Evolutionary conservation across 1,284 basidiomycete species (phyloP).

Genomic region (Moesziomyces globuligerus): DNA sequence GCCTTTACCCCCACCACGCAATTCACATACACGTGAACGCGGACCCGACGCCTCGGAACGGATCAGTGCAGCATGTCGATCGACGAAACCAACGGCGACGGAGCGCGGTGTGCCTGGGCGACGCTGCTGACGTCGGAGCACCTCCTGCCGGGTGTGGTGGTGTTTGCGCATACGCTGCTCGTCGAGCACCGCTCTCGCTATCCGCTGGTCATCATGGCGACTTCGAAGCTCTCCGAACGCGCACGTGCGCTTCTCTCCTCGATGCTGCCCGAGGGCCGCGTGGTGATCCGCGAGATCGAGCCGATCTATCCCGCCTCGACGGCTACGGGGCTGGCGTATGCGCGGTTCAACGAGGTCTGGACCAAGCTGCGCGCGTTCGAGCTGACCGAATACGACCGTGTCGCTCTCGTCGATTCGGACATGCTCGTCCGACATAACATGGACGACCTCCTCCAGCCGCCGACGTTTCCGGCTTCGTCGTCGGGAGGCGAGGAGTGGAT

Average conservation of each 20-base stretch:
- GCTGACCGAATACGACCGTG: constrained; percentile 71
- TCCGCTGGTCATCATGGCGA: constrained; percentile 58
- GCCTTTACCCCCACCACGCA: background rate
- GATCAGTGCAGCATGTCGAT: constrained; percentile 25
- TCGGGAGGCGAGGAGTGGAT: constrained; percentile 76
- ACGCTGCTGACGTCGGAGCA: constrained; percentile 59
- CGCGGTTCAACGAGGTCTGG: constrained; percentile 63
- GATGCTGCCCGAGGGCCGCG: constrained; percentile 22
- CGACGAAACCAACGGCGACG: constrained; percentile 6
- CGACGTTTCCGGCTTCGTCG: constrained; percentile 23
- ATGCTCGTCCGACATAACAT: constrained; percentile 88
- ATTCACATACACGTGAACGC: too few species aligned
- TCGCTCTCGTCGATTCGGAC: constrained; percentile 88
- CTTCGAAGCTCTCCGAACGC: constrained; percentile 32
- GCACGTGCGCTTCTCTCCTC: constrained; percentile 26
- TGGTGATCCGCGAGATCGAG: constrained; percentile 43
- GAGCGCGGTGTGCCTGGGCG: constrained; percentile 52
- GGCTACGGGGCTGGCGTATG: constrained; percentile 29
- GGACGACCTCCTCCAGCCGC: constrained; percentile 83
- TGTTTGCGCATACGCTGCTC: constrained; percentile 54
- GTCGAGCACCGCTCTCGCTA: constrained; percentile 37
- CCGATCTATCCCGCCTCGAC: constrained; percentile 31
- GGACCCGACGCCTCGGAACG: too few species aligned
- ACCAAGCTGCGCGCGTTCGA: constrained; percentile 65
- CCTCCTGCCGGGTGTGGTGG: constrained; percentile 54